These are phyloP conservation scores for Picea abies DNA, from an alignment of 83 land plant genomes.

Conservation along the genomic window DNA sequence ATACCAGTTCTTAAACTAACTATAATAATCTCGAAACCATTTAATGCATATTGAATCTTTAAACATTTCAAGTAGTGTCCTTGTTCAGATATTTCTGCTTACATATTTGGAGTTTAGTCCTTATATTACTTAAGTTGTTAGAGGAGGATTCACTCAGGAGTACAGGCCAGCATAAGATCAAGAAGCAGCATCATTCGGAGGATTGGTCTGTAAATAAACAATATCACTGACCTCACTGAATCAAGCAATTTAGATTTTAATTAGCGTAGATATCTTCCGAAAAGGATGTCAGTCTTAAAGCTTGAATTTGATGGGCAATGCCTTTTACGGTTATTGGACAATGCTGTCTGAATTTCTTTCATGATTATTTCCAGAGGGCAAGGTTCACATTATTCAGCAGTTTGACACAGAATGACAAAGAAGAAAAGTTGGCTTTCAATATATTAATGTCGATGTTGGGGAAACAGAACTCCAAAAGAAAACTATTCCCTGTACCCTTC, in stretches of 20 bases:
- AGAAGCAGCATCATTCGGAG: not conserved
- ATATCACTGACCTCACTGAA: not conserved
- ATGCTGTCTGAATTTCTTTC: no score
- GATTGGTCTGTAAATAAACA: not conserved
- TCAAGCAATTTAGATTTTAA: not conserved
- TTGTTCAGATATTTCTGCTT: not conserved
- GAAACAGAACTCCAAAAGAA: conserved; percentile 2
- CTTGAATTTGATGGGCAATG: not conserved
- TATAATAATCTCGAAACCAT: not conserved
- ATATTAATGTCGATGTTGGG: not conserved
- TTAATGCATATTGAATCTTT: not conserved
- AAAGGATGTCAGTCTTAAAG: not conserved
- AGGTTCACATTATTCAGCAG: not conserved
- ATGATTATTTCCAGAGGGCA: not conserved
- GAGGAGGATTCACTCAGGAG: no score
- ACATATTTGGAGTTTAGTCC: not conserved
- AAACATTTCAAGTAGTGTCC: not conserved
- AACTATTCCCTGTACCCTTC: not conserved
- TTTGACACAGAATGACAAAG: not conserved
- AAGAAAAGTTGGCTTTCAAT: not conserved
- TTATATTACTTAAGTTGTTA: not conserved
- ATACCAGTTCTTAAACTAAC: not conserved
- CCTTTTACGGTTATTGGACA: not conserved
- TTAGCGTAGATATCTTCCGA: not conserved
- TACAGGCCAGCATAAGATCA: not conserved